Evolutionary conservation across 2,329 filamentous ascomycete species (phyloP).

Genomic region (Lasiodiplodia theobromae): DNA sequence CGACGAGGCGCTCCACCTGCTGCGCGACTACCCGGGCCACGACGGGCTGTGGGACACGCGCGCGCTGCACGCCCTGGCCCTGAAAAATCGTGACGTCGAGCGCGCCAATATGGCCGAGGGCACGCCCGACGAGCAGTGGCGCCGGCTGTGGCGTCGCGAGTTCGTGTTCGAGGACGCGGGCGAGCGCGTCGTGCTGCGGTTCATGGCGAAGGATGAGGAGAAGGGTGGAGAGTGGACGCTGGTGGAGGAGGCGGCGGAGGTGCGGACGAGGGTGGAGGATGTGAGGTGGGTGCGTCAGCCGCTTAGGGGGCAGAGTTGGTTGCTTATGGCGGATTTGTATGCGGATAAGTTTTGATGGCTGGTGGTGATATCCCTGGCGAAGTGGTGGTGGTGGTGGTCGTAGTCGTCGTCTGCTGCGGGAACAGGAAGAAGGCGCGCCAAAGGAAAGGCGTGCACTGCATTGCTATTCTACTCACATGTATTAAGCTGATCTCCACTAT

Average conservation of each 20-base stretch:
- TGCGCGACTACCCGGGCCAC: neutral
- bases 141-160: neutral
- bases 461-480: too few relatives aligned
- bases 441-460: too few relatives aligned
- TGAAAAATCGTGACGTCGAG: neutral
- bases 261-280: neutral
- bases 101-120: neutral
- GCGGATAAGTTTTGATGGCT: neutral
- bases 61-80: neutral
- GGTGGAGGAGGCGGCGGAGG: conserved; percentile 13
- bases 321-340: conserved; percentile 6
- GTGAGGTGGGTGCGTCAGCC: neutral
- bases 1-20: neutral
- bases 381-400: too few relatives aligned
- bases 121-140: neutral
- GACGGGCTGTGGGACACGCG: conserved; percentile 9
- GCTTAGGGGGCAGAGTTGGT: neutral
- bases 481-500: too few relatives aligned
- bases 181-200: neutral
- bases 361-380: too few relatives aligned
- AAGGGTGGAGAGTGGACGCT: neutral
- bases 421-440: too few relatives aligned
- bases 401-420: too few relatives aligned
- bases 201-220: neutral
- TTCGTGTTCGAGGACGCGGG: conserved; percentile 5